Base-by-base conservation (phyloP, 1,284 basidiomycete genomes). In the Papiliotrema laurentii region DNA sequence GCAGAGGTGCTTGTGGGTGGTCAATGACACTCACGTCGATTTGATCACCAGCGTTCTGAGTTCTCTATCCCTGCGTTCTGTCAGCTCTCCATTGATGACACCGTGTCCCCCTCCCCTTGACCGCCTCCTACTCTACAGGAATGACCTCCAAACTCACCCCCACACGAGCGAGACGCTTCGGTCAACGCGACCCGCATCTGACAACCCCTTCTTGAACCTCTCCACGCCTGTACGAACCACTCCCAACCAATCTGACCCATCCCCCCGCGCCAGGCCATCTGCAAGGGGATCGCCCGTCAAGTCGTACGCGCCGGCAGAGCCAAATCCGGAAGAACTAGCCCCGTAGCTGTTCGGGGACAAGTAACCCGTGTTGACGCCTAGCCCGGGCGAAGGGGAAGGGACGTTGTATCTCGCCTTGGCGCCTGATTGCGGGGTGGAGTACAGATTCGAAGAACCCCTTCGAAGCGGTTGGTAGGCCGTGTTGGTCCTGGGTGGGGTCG, bases 21-120 rank as follows among this genome's bases (percentile, higher is more conserved):
- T n/a, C n/a, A n/a, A 34, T 13, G 18, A 21, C 6, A 64, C 64
- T 52, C 49, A 69, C 68, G 64, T 68, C 16, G 68, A 64, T 39
- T 72, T 73, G 30, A 72, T 44, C 2, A 72, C 64, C 45, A 65
- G 52, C 3, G 59, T 65, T 22, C 71, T 53, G 14, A 75, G 59
- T 43, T 74, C 72, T 5, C 60, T 51, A 54, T 74, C 72, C 31
- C 73, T 74, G 51, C 40, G 54, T 30, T 58, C 53, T 30, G 3
- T 26, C 14, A 16, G 6, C 25, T 21, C 6, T 21, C 19, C 27
- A 9, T n/a, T 35, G 26, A 24, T 11, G 16, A 14, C 14, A 38
- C n/a, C n/a, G n/a, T n/a, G n/a, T n/a, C n/a, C n/a, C n/a, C n/a
- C n/a, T n/a, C n/a, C n/a, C n/a, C n/a, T n/a, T n/a, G n/a, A n/a